Conservation (phyloP, 257 asterid genomes). For the Oldenlandia corymbosa region DNA sequence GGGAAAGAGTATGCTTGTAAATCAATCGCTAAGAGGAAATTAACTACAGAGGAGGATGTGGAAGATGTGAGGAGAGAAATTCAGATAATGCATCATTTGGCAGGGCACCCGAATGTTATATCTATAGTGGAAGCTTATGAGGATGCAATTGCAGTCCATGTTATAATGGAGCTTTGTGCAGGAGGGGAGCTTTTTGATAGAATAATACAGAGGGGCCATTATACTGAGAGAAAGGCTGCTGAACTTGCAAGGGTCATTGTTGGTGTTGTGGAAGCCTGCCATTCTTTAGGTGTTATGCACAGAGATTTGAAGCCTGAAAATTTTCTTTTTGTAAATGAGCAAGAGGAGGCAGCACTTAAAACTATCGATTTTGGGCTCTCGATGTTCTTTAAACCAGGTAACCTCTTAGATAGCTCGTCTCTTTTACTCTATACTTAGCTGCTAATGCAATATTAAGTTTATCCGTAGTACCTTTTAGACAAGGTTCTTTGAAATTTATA, state of each 20-base stretch:
- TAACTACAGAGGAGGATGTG: constrained; percentile 59
- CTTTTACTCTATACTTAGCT: too few relatives aligned
- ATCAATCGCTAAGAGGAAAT: constrained; percentile 68
- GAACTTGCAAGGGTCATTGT: constrained; percentile 74
- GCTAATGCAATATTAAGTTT: too few relatives aligned
- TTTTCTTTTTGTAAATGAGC: constrained; percentile 53
- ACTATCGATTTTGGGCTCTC: constrained; percentile 84
- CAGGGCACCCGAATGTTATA: constrained; percentile 59
- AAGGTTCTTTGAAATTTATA: neutral
- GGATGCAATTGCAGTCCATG: constrained; percentile 75
- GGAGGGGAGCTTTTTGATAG: constrained; percentile 94
- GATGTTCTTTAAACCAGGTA: constrained; percentile 84
- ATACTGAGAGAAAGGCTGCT: constrained; percentile 85
- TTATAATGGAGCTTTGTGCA: constrained; percentile 75
- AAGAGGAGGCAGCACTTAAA: constrained; percentile 65
- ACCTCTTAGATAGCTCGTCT: neutral
- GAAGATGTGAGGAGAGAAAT: constrained; percentile 90
- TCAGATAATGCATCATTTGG: constrained; percentile 85
- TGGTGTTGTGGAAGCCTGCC: constrained; percentile 76
- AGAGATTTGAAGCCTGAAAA: constrained; percentile 89
- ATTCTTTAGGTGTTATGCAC: constrained; percentile 87
- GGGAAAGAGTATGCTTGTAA: constrained; percentile 76
- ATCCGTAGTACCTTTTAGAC: neutral
- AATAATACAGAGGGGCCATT: constrained; percentile 76
- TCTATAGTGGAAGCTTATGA: constrained; percentile 73